These are phyloP conservation scores for Hanseniaspora gamundiae DNA, from an alignment of 1,139 yeast species.

Conservation along the genomic window DNA sequence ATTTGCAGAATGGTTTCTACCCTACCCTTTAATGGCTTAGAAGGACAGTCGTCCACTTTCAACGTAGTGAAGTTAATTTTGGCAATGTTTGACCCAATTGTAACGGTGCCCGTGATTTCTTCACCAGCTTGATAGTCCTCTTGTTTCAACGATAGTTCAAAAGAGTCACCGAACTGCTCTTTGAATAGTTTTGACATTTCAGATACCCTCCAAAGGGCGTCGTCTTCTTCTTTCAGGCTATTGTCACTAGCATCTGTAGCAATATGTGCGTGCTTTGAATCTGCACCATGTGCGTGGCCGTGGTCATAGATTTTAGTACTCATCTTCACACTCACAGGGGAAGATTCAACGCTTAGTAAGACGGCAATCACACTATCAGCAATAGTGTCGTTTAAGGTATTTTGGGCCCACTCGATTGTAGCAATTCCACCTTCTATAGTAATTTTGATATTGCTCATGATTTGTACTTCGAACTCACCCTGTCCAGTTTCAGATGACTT, in stretches of 20 bases:
- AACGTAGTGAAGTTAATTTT: conserved; percentile 50
- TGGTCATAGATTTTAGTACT: conserved; percentile 52
- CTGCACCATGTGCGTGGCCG: conserved; percentile 20
- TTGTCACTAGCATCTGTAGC: conserved; percentile 13
- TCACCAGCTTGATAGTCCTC: conserved; percentile 36
- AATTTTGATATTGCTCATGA: conserved; percentile 43
- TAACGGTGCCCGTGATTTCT: conserved; percentile 32
- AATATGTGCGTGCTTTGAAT: conserved; percentile 10
- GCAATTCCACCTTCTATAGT: conserved; percentile 40
- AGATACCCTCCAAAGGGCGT: conserved; percentile 42
- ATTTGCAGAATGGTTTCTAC: conserved; percentile 69
- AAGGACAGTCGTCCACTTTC: conserved; percentile 56
- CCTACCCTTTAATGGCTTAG: conserved; percentile 69
- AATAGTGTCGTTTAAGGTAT: conserved; percentile 78
- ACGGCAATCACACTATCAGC: conserved; percentile 93
- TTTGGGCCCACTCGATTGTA: conserved; percentile 84
- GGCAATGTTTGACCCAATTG: conserved; percentile 68
- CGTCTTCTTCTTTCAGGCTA: conserved; percentile 19
- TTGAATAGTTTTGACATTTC: conserved; percentile 52
- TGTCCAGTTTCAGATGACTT: background rate
- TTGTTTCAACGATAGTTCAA: conserved; percentile 24
- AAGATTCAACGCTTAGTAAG: conserved; percentile 78
- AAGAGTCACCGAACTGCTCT: conserved; percentile 83
- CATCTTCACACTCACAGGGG: conserved; percentile 87
- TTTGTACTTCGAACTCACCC: conserved; percentile 29